Evolutionary conservation across 2,329 filamentous ascomycete genomes (phyloP).

Genomic region (Aureobasidium uvarum): DNA sequence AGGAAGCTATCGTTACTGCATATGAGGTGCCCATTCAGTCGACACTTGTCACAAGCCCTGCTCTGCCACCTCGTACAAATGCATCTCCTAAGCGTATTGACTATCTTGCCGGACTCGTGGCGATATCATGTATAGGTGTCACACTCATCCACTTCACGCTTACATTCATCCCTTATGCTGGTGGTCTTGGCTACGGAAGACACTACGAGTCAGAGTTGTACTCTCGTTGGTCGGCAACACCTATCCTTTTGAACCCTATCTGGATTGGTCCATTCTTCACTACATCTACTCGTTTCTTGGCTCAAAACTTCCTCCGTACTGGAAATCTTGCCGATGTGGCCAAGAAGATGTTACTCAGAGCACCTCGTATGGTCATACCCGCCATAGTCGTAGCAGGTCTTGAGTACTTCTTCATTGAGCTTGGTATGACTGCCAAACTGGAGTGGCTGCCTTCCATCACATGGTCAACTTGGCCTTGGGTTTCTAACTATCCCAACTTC

Average conservation of each 20-base stretch:
- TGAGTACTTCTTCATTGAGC: conserved; percentile 50
- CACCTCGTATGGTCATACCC: conserved; percentile 49
- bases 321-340: conserved; percentile 47
- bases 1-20: conserved; percentile 6
- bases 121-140: conserved; percentile 46
- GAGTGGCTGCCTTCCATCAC: conserved; percentile 49
- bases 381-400: conserved; percentile 45
- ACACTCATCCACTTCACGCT: conserved; percentile 48
- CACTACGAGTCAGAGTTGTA: conserved; percentile 45
- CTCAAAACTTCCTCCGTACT: conserved; percentile 44
- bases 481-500: conserved; percentile 42
- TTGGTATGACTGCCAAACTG: conserved; percentile 46
- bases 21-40: background rate
- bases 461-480: conserved; percentile 51
- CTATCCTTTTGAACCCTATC: conserved; percentile 48
- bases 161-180: conserved; percentile 46
- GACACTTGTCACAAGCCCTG: background rate
- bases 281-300: conserved; percentile 49
- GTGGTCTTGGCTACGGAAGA: conserved; percentile 38
- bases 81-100: conserved; percentile 41
- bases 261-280: conserved; percentile 53
- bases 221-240: conserved; percentile 44
- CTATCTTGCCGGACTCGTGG: conserved; percentile 50
- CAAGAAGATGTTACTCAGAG: conserved; percentile 46
- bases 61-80: background rate